phyloP scores from a whole-genome alignment of 345 rosid species.

The Eucalyptus pumila region DNA sequence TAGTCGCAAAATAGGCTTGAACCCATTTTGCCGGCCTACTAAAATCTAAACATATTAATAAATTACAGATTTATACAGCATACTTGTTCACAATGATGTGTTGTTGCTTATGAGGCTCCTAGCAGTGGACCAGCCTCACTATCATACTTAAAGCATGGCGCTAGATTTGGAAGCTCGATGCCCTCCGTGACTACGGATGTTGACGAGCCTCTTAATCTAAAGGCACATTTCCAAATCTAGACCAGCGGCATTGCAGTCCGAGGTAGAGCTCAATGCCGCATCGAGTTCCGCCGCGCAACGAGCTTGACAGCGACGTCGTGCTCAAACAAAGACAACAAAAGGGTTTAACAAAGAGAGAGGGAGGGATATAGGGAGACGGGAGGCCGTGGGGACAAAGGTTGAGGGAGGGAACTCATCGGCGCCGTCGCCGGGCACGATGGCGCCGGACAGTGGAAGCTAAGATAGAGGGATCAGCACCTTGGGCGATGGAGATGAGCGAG shows the following conservation, averaged over 20 bases:
- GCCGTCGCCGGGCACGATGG: neutral
- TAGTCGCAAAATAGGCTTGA: too few species aligned
- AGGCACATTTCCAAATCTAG: neutral
- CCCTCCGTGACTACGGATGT: neutral
- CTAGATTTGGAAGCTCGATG: neutral
- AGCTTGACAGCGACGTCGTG: neutral
- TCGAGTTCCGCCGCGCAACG: neutral
- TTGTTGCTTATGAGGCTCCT: too few species aligned
- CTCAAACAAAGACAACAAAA: neutral
- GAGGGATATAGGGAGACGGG: neutral
- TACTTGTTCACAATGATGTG: too few species aligned
- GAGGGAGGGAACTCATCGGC: neutral
- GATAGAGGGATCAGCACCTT: accelerated
- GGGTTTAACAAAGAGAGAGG: neutral
- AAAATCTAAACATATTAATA: too few species aligned
- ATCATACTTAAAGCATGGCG: neutral
- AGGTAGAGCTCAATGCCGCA: neutral
- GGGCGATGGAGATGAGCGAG: neutral
- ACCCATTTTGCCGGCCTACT: too few species aligned
- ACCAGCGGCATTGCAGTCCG: neutral
- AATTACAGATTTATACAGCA: too few species aligned
- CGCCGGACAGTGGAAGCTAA: neutral
- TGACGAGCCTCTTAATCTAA: neutral
- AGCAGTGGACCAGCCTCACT: too few species aligned
- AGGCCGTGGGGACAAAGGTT: neutral